phyloP scores from a whole-genome alignment of 345 rosid genomes.

The Euphorbia pulcherrima region DNA sequence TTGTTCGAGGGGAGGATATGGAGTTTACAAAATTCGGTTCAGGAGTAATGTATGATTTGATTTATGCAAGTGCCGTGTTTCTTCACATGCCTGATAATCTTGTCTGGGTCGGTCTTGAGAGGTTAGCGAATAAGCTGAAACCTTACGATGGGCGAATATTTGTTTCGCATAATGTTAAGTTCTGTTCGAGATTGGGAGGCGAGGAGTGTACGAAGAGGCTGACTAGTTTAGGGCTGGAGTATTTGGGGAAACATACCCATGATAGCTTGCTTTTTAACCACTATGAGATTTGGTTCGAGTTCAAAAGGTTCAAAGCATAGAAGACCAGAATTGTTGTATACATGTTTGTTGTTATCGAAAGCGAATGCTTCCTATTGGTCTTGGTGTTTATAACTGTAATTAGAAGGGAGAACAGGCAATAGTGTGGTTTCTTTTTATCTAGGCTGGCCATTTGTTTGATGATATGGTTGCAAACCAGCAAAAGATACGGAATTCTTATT shows the following conservation, averaged over 20 bases:
- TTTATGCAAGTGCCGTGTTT: slow-evolving; percentile 95
- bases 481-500: background rate
- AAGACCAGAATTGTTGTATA: too few species aligned
- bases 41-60: slow-evolving; percentile 56
- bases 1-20: slow-evolving; percentile 89
- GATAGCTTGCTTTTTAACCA: slow-evolving; percentile 93
- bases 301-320: slow-evolving; percentile 54
- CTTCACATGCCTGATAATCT: slow-evolving; percentile 96
- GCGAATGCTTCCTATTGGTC: background rate
- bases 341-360: background rate
- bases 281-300: slow-evolving; percentile 91
- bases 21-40: slow-evolving; percentile 74
- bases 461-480: background rate
- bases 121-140: slow-evolving; percentile 59
- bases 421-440: too few species aligned
- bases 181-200: slow-evolving; percentile 76
- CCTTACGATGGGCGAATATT: slow-evolving; percentile 81
- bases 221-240: slow-evolving; percentile 67
- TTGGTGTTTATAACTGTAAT: background rate
- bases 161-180: slow-evolving; percentile 89
- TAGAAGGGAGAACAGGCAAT: background rate
- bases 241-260: slow-evolving; percentile 67
- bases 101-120: slow-evolving; percentile 88
- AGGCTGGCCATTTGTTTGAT: background rate
- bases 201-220: slow-evolving; percentile 74